These are phyloP conservation scores for Scheffersomyces insectosa DNA, from an alignment of 1,139 yeast genomes.

Conservation along the genomic window DNA sequence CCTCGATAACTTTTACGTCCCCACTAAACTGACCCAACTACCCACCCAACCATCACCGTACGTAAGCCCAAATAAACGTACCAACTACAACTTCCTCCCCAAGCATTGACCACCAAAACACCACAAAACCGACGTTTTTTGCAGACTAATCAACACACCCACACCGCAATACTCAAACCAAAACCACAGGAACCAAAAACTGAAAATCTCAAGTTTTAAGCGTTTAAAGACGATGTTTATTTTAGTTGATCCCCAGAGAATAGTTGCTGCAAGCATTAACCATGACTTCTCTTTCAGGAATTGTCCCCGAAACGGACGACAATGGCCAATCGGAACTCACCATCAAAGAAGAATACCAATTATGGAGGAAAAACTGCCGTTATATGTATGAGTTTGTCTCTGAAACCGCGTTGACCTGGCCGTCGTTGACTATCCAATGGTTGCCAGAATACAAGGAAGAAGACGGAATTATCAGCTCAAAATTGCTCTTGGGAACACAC, in stretches of 20 bases:
- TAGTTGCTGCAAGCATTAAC: background rate
- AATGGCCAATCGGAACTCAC: constrained; percentile 37
- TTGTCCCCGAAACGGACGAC: constrained; percentile 12
- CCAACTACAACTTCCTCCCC: too few relatives aligned
- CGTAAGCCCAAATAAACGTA: too few relatives aligned
- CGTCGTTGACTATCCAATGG: constrained; percentile 79
- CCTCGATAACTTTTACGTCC: too few relatives aligned
- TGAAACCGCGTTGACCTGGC: constrained; percentile 80
- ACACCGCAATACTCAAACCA: too few relatives aligned
- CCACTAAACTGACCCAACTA: too few relatives aligned
- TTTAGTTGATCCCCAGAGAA: background rate
- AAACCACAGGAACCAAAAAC: too few relatives aligned
- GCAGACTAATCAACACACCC: too few relatives aligned
- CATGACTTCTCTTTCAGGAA: too few relatives aligned
- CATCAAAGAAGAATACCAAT: constrained; percentile 67
- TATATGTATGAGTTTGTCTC: constrained; percentile 79
- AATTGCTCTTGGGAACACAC: constrained; percentile 77
- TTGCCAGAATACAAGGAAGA: constrained; percentile 47
- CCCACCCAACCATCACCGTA: too few relatives aligned
- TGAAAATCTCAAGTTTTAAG: too few relatives aligned
- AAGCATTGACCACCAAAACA: too few relatives aligned
- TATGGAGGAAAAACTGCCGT: constrained; percentile 80
- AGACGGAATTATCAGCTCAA: constrained; percentile 43
- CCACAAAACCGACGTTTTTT: too few relatives aligned
- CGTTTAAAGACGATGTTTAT: background rate